A percentile compares a stretch with the other conserved stretches of the same genome.
phyloP scores from a whole-genome alignment of 1,139 yeast species.

The Pichia sp. region DNA sequence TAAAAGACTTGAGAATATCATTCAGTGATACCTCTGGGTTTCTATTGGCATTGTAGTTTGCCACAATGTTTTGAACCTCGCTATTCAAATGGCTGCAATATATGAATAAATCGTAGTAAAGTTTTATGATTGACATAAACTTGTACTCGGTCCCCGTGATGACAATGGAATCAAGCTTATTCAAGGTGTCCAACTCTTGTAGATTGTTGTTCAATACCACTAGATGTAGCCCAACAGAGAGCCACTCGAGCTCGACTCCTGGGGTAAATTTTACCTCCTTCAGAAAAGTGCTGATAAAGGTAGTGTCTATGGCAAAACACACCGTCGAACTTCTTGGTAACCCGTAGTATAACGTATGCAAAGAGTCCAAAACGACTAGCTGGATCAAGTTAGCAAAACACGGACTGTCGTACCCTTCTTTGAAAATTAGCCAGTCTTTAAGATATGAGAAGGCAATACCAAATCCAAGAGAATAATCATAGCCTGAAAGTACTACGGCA shows the following conservation, averaged over 20 bases:
- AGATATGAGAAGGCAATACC: conserved; percentile 52
- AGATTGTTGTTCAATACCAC: conserved; percentile 25
- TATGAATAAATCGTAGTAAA: conserved; percentile 24
- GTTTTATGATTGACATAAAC: conserved; percentile 26
- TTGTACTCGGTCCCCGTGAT: conserved; percentile 25
- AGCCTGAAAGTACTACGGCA: conserved; percentile 54
- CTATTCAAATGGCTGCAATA: conserved; percentile 23
- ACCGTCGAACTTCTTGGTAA: conserved; percentile 39
- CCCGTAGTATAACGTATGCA: conserved; percentile 58
- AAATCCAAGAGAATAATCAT: conserved; percentile 52
- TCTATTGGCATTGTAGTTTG: neutral
- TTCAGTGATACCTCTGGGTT: neutral
- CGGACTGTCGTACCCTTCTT: conserved; percentile 26
- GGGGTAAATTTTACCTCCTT: conserved; percentile 27
- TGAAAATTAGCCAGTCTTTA: conserved; percentile 53
- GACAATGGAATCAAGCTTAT: conserved; percentile 27
- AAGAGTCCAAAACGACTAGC: conserved; percentile 49
- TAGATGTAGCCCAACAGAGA: conserved; percentile 29
- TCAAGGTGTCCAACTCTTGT: conserved; percentile 19
- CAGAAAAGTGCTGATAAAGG: conserved; percentile 42
- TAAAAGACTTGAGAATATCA: conserved; percentile 21
- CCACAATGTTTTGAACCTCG: conserved; percentile 6
- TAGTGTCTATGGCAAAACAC: conserved; percentile 35
- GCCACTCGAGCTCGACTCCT: conserved; percentile 17
- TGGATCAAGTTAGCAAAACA: conserved; percentile 43